phyloP scores from a whole-genome alignment of 495 filamentous ascomycete genomes.

The Durotheca rogersii region DNA sequence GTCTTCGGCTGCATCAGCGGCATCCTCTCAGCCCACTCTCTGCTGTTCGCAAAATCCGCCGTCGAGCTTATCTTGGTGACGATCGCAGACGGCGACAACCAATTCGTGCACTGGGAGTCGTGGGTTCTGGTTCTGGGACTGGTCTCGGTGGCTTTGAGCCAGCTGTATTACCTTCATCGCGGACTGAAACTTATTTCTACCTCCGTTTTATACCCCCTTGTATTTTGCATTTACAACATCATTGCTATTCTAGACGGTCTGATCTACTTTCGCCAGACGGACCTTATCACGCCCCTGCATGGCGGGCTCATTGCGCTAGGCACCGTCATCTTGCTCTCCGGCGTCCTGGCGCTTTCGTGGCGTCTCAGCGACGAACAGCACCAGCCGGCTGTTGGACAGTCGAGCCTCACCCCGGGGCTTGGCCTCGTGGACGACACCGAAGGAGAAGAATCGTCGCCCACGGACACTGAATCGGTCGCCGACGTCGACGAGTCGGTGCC shows the following conservation, averaged over 20 bases:
- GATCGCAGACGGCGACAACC: conserved; percentile 80
- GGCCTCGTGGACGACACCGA: conserved; percentile 68
- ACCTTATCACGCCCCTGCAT: conserved; percentile 69
- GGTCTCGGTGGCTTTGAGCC: conserved; percentile 77
- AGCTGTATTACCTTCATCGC: conserved; percentile 92
- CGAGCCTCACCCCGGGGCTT: conserved; percentile 65
- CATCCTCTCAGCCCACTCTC: conserved; percentile 87
- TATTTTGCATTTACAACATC: conserved; percentile 99
- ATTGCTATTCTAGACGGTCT: conserved; percentile 96
- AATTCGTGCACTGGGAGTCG: conserved; percentile 96
- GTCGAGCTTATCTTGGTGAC: conserved; percentile 96
- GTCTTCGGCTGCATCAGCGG: conserved; percentile 88
- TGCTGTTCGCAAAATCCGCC: conserved; percentile 93
- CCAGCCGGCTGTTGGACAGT: conserved; percentile 59
- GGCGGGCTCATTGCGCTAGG: conserved; percentile 85
- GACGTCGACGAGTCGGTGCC: conserved; percentile 35
- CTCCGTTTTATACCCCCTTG: conserved; percentile 93
- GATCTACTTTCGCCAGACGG: conserved; percentile 92
- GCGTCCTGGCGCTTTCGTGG: conserved; percentile 93
- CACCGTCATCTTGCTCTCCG: conserved; percentile 78
- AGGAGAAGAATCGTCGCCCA: conserved; percentile 52
- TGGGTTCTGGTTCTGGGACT: conserved; percentile 90
- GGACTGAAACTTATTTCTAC: conserved; percentile 94
- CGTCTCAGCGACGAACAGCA: conserved; percentile 74
- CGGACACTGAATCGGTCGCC: conserved; percentile 46